phyloP scores from a whole-genome alignment of 768 basidiomycete species.

The Dioszegia aurantiaca region DNA sequence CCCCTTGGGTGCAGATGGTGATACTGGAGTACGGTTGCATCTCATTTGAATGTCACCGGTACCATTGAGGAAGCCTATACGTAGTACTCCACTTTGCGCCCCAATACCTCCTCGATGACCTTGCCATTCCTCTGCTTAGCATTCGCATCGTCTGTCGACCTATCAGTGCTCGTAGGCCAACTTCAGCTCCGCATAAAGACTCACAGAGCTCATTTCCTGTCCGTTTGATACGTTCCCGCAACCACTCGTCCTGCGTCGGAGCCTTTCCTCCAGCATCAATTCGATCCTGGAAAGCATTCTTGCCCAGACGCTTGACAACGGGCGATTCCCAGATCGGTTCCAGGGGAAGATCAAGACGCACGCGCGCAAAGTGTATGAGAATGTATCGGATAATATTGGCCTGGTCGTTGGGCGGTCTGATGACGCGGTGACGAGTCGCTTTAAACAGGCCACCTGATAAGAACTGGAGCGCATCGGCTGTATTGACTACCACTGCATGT shows the following conservation, averaged over 20 bases:
- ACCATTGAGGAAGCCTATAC: too few relatives aligned
- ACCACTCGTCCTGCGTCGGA: conserved; percentile 35
- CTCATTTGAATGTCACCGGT: too few relatives aligned
- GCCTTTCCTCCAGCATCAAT: conserved; percentile 29
- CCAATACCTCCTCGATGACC: conserved; percentile 24
- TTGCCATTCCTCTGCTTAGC: conserved; percentile 22
- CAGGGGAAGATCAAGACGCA: conserved; percentile 17
- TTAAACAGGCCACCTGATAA: conserved; percentile 32
- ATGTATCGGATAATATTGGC: conserved; percentile 33
- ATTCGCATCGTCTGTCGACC: conserved; percentile 13
- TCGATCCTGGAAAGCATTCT: conserved; percentile 25
- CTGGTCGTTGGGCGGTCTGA: conserved; percentile 36
- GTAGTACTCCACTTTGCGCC: conserved; percentile 32
- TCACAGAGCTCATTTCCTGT: conserved; percentile 33
- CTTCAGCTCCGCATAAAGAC: background rate
- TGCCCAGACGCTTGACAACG: conserved; percentile 20
- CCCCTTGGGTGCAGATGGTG: too few relatives aligned
- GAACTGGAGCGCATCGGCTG: conserved; percentile 35
- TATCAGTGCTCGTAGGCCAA: background rate
- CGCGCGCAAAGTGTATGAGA: conserved; percentile 24
- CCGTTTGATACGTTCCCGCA: conserved; percentile 33
- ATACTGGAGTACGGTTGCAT: too few relatives aligned
- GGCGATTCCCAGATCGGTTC: conserved; percentile 38
- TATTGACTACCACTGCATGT: conserved; percentile 28
- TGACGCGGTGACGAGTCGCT: conserved; percentile 37